Evolutionary conservation across 2,329 filamentous ascomycete genomes (phyloP).

Genomic region (Sporothrix luriei): DNA sequence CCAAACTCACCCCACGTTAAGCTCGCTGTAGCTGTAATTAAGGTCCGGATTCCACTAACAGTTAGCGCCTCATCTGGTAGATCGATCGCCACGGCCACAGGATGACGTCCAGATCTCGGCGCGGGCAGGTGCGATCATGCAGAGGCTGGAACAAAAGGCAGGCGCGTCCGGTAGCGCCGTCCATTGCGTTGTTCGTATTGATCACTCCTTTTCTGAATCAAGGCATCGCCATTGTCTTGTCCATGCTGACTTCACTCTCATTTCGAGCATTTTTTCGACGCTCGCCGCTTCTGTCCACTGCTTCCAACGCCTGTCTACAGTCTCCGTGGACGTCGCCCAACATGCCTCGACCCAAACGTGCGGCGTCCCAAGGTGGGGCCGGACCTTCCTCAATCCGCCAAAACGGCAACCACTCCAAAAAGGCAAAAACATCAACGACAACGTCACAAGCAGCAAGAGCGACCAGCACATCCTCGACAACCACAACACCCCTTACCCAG

Average conservation of each 20-base stretch:
- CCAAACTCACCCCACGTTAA: not conserved
- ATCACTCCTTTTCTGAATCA: no score
- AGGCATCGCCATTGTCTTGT: no score
- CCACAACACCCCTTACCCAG: constrained; percentile 42
- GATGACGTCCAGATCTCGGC: constrained; percentile 10
- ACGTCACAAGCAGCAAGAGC: not conserved
- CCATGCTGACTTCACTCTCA: not conserved
- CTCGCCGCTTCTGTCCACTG: not conserved
- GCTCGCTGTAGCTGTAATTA: no score
- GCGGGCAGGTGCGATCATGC: constrained; percentile 14
- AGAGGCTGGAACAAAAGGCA: not conserved
- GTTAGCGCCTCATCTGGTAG: constrained; percentile 9
- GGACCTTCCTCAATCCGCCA: not conserved
- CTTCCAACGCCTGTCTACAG: no score
- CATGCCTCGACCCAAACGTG: constrained; percentile 23
- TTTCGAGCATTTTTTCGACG: not conserved
- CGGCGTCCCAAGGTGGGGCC: not conserved
- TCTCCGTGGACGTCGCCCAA: not conserved
- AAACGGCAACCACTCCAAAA: constrained; percentile 11
- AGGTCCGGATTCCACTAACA: not conserved
- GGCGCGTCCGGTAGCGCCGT: not conserved
- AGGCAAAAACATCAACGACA: not conserved
- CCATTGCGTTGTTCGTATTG: not conserved
- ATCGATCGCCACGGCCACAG: not conserved
- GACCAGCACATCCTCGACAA: not conserved